Conservation (phyloP, 768 basidiomycete species). For the Ramaria rubella region DNA sequence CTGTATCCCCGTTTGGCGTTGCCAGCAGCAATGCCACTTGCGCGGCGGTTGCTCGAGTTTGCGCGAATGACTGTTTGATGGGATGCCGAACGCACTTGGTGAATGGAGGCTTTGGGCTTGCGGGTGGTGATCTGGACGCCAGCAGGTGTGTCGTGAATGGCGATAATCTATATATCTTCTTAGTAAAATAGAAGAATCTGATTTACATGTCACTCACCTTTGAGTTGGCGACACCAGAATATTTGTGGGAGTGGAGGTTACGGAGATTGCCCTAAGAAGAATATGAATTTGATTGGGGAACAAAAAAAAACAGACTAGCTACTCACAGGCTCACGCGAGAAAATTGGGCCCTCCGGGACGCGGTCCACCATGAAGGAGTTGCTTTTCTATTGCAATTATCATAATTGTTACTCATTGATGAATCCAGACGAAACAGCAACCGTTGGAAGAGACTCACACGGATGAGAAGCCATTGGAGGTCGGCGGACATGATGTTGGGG, state of each 20-base stretch:
- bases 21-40: slow-evolving; percentile 56
- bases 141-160: slow-evolving; percentile 47
- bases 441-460: slow-evolving; percentile 48
- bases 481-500: slow-evolving; percentile 56
- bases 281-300: slow-evolving; percentile 8
- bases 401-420: no score
- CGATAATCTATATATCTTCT: slow-evolving; percentile 46
- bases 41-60: slow-evolving; percentile 65
- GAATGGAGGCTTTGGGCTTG: slow-evolving; percentile 54
- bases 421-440: background rate
- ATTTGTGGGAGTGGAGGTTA: slow-evolving; percentile 88
- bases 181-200: background rate
- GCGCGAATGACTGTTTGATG: slow-evolving; percentile 52
- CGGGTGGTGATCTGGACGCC: slow-evolving; percentile 57
- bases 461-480: slow-evolving; percentile 91
- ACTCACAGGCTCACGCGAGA: slow-evolving; percentile 80
- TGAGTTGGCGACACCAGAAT: slow-evolving; percentile 79
- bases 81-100: slow-evolving; percentile 41
- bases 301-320: background rate
- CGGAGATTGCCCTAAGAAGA: slow-evolving; percentile 68
- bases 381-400: slow-evolving; percentile 44
- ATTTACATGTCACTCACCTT: slow-evolving; percentile 47
- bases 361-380: slow-evolving; percentile 85
- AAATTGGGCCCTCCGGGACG: slow-evolving; percentile 61
- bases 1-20: slow-evolving; percentile 64